phyloP scores from a whole-genome alignment of 1,284 basidiomycete genomes.

The Dichomitus squalens region DNA sequence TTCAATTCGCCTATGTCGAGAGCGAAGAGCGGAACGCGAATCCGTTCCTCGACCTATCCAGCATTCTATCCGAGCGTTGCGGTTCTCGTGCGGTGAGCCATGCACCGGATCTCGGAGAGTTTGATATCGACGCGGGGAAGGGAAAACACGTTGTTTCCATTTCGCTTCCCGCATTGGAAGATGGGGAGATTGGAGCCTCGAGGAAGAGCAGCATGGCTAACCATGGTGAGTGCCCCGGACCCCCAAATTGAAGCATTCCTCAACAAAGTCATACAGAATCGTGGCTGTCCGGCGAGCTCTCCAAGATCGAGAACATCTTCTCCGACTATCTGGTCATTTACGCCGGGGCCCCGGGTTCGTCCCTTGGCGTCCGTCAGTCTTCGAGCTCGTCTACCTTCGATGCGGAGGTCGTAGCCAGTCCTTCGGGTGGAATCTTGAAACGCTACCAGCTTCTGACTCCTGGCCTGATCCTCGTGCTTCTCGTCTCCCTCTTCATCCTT shows the following conservation, averaged over 20 bases:
- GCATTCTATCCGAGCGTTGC: conserved; percentile 53
- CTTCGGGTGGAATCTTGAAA: conserved; percentile 63
- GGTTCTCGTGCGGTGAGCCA: conserved; percentile 39
- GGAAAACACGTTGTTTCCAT: conserved; percentile 60
- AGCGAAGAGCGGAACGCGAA: conserved; percentile 25
- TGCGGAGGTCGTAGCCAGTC: conserved; percentile 28
- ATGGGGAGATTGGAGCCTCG: conserved; percentile 37
- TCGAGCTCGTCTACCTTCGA: conserved; percentile 17
- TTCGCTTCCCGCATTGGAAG: conserved; percentile 51
- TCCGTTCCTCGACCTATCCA: conserved; percentile 39
- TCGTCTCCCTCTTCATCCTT: conserved; percentile 72
- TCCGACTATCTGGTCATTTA: conserved; percentile 67
- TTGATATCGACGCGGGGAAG: conserved; percentile 21
- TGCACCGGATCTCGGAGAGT: conserved; percentile 10
- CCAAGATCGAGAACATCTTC: conserved; percentile 47
- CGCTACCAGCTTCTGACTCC: conserved; percentile 82
- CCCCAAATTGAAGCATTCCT: background rate
- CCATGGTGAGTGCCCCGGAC: conserved; percentile 49
- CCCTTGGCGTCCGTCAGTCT: conserved; percentile 24
- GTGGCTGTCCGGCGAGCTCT: conserved; percentile 47
- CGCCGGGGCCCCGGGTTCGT: conserved; percentile 49
- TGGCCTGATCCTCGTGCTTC: conserved; percentile 70
- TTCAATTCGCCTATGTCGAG: conserved; percentile 66
- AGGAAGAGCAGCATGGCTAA: conserved; percentile 50
- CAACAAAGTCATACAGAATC: conserved; percentile 16